Percentiles rank a stretch among this genome's conserved stretches.
These are phyloP conservation scores for Albizia julibrissin DNA, from an alignment of 306 rosid species.

Conservation along the genomic window DNA sequence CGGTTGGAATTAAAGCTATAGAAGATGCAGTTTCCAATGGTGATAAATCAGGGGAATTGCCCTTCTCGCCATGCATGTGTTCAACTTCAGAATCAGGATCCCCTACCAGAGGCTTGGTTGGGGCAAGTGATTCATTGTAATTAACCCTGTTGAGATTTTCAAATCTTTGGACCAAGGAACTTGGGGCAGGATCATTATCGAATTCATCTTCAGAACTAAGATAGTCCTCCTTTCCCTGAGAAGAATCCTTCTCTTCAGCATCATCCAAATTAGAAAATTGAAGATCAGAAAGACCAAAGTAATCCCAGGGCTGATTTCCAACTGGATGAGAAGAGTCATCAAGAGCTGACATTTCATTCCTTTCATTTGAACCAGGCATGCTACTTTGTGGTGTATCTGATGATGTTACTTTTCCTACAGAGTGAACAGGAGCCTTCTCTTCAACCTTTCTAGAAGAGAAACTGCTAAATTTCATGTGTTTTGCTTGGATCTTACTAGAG, in stretches of 20 bases:
- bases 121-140: constrained; percentile 44
- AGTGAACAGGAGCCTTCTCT: constrained; percentile 62
- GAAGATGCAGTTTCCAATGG: constrained; percentile 47
- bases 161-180: constrained; percentile 66
- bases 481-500: constrained; percentile 58
- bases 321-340: constrained; percentile 62
- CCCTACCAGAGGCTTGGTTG: constrained; percentile 43
- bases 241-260: constrained; percentile 63
- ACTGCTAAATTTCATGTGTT: constrained; percentile 70
- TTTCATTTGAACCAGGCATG: constrained; percentile 38
- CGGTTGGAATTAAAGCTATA: constrained; percentile 46
- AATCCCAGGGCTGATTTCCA: constrained; percentile 83
- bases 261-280: constrained; percentile 76
- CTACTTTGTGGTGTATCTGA: constrained; percentile 47
- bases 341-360: constrained; percentile 44
- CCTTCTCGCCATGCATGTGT: constrained; percentile 51
- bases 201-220: constrained; percentile 80
- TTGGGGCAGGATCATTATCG: constrained; percentile 70
- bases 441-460: constrained; percentile 58
- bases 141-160: constrained; percentile 71
- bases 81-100: constrained; percentile 58
- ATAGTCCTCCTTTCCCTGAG: constrained; percentile 59
- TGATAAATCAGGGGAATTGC: constrained; percentile 55
- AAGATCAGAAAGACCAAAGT: constrained; percentile 76
- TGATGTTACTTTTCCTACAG: constrained; percentile 65